A percentile compares a stretch with the other conserved stretches of the same genome.
Conservation (phyloP, 768 basidiomycete genomes). For the Amanita exitialis region DNA sequence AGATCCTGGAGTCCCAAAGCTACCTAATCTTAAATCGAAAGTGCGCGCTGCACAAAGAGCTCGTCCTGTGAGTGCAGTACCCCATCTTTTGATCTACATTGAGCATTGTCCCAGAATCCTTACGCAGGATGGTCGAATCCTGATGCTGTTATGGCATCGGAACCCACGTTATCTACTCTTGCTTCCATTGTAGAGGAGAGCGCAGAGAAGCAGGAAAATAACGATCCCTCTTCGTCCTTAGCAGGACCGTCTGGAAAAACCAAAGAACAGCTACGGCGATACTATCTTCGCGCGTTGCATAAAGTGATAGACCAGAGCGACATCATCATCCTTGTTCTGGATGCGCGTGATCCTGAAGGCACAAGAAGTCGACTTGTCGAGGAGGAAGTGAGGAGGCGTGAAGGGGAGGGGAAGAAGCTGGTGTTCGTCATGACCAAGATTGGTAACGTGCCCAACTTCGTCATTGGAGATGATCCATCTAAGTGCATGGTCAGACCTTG, state of each 20-base stretch:
- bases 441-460: constrained; percentile 39
- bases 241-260: constrained; percentile 27
- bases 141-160: constrained; percentile 65
- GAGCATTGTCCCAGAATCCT: constrained; percentile 4
- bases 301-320: constrained; percentile 93
- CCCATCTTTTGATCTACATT: neutral
- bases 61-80: constrained; percentile 23
- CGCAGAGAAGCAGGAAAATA: constrained; percentile 5
- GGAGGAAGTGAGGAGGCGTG: constrained; percentile 81
- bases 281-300: constrained; percentile 73
- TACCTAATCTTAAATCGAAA: constrained; percentile 59
- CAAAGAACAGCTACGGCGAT: constrained; percentile 58
- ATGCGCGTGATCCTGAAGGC: constrained; percentile 93
- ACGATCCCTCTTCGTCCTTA: neutral
- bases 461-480: constrained; percentile 5
- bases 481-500: constrained; percentile 53
- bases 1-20: constrained; percentile 81
- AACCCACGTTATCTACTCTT: constrained; percentile 57
- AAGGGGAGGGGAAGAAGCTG: constrained; percentile 83
- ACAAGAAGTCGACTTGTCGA: constrained; percentile 89
- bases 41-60: constrained; percentile 39
- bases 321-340: constrained; percentile 81
- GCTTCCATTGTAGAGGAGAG: constrained; percentile 37
- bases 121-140: constrained; percentile 26
- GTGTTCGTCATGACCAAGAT: constrained; percentile 97